Evolutionary conservation across 2,329 filamentous ascomycete species (phyloP).

Genomic region (Biscogniauxia sp.): DNA sequence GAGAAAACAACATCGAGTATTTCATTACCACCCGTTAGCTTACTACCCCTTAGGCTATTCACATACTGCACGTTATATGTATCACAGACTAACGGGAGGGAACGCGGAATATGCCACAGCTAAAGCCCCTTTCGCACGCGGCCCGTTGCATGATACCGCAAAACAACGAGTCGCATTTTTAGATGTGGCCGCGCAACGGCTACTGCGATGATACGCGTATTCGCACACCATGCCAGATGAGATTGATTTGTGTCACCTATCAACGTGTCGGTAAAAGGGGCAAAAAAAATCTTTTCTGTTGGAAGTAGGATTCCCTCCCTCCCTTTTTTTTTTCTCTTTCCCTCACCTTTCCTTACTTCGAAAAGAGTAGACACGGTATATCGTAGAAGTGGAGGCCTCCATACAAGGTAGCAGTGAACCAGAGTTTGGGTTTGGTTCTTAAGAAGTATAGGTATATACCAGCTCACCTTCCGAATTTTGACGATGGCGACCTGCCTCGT

Average conservation of each 20-base stretch:
- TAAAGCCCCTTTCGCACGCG: too few species aligned
- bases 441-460: neutral
- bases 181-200: too few species aligned
- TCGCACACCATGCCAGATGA: neutral
- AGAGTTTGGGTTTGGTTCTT: neutral
- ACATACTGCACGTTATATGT: too few species aligned
- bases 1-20: too few species aligned
- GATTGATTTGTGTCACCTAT: neutral
- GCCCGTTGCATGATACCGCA: too few species aligned
- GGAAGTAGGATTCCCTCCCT: neutral
- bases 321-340: neutral
- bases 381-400: neutral
- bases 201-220: neutral
- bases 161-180: too few species aligned
- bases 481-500: conserved; percentile 1
- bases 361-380: neutral
- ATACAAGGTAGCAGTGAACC: neutral
- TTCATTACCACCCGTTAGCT: too few species aligned
- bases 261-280: too few species aligned
- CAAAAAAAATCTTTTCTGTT: neutral
- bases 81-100: too few species aligned
- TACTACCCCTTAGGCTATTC: too few species aligned
- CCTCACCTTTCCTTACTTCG: neutral
- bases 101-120: too few species aligned
- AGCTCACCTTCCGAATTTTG: neutral